Conservation (phyloP, 2,329 filamentous ascomycete species). For the Cylindrodendrum hubeiense region DNA sequence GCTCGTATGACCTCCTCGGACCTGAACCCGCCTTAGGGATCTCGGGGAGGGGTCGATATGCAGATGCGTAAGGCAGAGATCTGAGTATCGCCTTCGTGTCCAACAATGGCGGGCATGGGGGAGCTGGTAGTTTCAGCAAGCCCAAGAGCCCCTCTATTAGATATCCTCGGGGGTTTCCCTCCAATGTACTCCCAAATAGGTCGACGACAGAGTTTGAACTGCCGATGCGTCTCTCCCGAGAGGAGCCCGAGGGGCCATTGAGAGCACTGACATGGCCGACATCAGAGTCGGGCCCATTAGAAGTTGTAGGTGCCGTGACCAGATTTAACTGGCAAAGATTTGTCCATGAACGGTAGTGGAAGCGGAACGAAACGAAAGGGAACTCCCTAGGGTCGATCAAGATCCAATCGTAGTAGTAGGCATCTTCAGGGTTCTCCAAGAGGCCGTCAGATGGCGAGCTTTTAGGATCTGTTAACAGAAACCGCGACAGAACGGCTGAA, state of each 20-base stretch:
- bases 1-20: constrained; percentile 17
- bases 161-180: background rate
- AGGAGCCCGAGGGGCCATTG: background rate
- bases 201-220: background rate
- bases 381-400: constrained; percentile 63
- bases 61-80: background rate
- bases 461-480: constrained; percentile 26
- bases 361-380: constrained; percentile 66
- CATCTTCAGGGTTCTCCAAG: constrained; percentile 63
- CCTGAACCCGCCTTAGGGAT: constrained; percentile 27
- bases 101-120: background rate
- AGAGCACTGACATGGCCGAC: background rate
- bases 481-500: background rate
- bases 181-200: too few species aligned
- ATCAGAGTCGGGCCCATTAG: background rate
- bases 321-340: constrained; percentile 63
- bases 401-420: constrained; percentile 65
- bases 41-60: constrained; percentile 37
- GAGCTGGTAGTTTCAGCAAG: background rate
- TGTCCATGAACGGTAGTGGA: constrained; percentile 68
- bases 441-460: constrained; percentile 67
- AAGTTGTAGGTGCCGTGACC: constrained; percentile 47
- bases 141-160: background rate
- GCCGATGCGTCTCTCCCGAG: background rate
- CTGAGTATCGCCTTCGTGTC: background rate